phyloP scores from a whole-genome alignment of 768 basidiomycete species.

The Lentinus brumalis region DNA sequence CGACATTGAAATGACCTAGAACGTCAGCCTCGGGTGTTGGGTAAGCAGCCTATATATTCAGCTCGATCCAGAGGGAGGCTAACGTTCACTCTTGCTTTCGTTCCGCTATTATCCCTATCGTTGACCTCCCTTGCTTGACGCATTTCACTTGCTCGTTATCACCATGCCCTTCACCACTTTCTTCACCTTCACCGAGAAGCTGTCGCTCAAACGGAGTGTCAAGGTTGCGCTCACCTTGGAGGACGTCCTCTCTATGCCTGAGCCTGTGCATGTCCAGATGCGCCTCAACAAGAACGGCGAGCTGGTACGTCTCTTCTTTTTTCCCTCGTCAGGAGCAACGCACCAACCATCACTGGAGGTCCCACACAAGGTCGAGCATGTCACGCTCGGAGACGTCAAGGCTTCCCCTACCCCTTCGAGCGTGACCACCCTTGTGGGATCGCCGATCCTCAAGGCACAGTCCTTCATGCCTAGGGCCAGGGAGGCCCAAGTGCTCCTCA shows the following conservation, averaged over 20 bases:
- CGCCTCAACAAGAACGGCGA: slow-evolving; percentile 3
- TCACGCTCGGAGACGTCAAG: not conserved
- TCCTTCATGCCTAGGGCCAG: not conserved
- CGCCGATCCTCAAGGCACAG: not conserved
- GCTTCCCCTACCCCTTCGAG: not conserved
- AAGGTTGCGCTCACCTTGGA: not conserved
- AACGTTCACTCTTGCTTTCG: not conserved
- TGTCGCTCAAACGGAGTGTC: not conserved
- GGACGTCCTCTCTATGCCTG: not conserved
- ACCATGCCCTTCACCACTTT: slow-evolving; percentile 4
- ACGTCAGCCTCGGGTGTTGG: no score
- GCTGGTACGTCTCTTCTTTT: slow-evolving; percentile 1
- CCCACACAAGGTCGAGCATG: slow-evolving; percentile 2
- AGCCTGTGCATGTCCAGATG: slow-evolving; percentile 11
- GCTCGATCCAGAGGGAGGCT: no score
- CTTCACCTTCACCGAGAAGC: slow-evolving; percentile 4
- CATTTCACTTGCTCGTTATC: no score
- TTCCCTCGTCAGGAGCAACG: not conserved
- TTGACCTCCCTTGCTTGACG: not conserved
- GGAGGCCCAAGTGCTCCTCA: no score
- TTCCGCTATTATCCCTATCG: not conserved
- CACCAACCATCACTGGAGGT: not conserved
- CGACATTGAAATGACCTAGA: no score
- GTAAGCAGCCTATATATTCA: no score
- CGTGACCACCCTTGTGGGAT: slow-evolving; percentile 14